Conservation (phyloP, 129 eudicot species). For the Centella asiatica region DNA sequence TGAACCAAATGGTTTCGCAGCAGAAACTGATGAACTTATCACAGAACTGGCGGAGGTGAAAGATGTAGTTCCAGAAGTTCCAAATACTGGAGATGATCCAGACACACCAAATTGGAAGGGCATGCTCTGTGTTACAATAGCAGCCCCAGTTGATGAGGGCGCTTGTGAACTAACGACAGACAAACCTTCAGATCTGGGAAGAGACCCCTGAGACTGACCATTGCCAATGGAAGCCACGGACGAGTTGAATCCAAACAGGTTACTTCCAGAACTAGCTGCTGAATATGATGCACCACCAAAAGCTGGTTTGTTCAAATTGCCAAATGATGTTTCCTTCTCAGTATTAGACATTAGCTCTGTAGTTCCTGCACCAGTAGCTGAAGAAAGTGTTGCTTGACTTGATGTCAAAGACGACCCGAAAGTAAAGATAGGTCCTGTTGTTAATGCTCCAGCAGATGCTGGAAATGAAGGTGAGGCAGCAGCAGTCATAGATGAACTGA, state of each 20-base stretch:
- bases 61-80: slow-evolving; percentile 25
- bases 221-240: slow-evolving; percentile 24
- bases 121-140: slow-evolving; percentile 19
- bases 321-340: slow-evolving; percentile 21
- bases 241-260: slow-evolving; percentile 33
- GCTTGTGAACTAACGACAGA: slow-evolving; percentile 24
- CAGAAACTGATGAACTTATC: slow-evolving; percentile 25
- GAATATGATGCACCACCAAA: slow-evolving; percentile 27
- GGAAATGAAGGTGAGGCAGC: slow-evolving; percentile 18
- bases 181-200: slow-evolving; percentile 23
- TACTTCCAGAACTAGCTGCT: slow-evolving; percentile 26
- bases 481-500: slow-evolving; percentile 24
- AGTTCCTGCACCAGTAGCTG: slow-evolving; percentile 19
- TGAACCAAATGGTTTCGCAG: slow-evolving; percentile 19
- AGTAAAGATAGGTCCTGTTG: slow-evolving; percentile 31
- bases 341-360: slow-evolving; percentile 20
- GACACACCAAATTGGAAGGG: slow-evolving; percentile 46
- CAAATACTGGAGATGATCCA: slow-evolving; percentile 26
- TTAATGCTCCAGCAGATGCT: not conserved
- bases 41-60: slow-evolving; percentile 19
- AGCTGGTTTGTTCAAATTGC: slow-evolving; percentile 20
- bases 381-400: slow-evolving; percentile 18
- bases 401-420: slow-evolving; percentile 30
- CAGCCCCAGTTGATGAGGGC: slow-evolving; percentile 19
- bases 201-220: slow-evolving; percentile 34